Base-by-base conservation (phyloP, 495 filamentous ascomycete genomes). In the Cudoniella acicularis region DNA sequence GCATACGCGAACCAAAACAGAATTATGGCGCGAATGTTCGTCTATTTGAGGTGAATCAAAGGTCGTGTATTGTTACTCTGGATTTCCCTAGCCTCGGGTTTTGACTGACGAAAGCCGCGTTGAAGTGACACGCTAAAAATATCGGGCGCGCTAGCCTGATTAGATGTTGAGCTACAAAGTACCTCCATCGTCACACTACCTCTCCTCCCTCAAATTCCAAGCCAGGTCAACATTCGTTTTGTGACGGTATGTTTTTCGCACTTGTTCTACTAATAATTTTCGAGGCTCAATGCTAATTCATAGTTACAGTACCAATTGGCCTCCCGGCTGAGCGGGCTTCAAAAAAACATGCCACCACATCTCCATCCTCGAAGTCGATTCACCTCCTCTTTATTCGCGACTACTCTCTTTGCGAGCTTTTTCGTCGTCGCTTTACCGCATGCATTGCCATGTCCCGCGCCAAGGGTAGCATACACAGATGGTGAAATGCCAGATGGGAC, bases 351-450 rank as follows among this genome's bases (percentile, higher is more conserved):
- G 91, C 88, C 92, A 53, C 90, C 91, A 36, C 86, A 90, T 76
- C 88, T 98, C 25, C 94, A 98, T 73, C 94, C 94, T 6, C 85
- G 91, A 65, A 96, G 92, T 51, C 87, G 90, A 68, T 85, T 88
- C 70, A 98, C 94, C 59, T 89, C 85, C 49, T 91, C 91, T 23
- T 87, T 98, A 24, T 98, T 98, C 77, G 90, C 91, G 48, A 89
- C 87, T n/a, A 97, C 92, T n/a, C 80, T 97, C 36, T 76, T 88
- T n/a, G 83, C 90, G 21, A 90, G 87, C 62, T 95, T 98, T 69
- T 79, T 96, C 62, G 90, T 97, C 57, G 94, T 98, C 59, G 89
- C 82, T 43, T 77, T 96, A 51, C 94, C 94, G 23, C 94, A 98
- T 67, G 67, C 95, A n/a, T 80, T 98, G 47, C 94, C 94, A 0